Conservation (phyloP, 2,329 filamentous ascomycete species). For the Aureobasidium sp. region DNA sequence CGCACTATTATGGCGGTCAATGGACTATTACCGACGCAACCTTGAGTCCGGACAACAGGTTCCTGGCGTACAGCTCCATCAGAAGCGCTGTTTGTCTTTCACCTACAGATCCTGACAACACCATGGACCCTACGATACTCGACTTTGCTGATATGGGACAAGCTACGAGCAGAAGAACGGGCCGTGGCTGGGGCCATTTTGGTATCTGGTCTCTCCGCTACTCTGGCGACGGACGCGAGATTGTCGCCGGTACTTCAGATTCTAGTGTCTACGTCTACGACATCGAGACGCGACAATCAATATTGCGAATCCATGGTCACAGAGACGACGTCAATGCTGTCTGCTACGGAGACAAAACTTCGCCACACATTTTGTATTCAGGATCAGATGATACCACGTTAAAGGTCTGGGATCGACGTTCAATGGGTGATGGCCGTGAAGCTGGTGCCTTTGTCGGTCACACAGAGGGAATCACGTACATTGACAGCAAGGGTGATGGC, state of each 20-base stretch:
- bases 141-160: constrained; percentile 56
- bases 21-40: constrained; percentile 97
- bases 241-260: constrained; percentile 81
- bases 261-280: constrained; percentile 84
- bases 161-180: constrained; percentile 21
- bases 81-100: constrained; percentile 77
- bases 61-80: constrained; percentile 87
- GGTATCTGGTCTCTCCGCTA: constrained; percentile 82
- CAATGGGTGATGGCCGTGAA: constrained; percentile 54
- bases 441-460: constrained; percentile 60
- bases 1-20: constrained; percentile 84
- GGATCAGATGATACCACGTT: constrained; percentile 91
- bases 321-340: constrained; percentile 91
- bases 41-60: constrained; percentile 83
- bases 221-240: constrained; percentile 81
- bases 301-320: constrained; percentile 73
- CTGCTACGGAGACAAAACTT: constrained; percentile 82
- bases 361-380: constrained; percentile 90
- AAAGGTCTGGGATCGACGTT: constrained; percentile 90
- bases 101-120: constrained; percentile 75
- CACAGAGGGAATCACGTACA: constrained; percentile 59
- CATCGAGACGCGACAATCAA: constrained; percentile 68
- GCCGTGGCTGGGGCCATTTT: constrained; percentile 33
- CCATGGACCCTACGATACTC: constrained; percentile 71
- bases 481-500: constrained; percentile 76